Evolutionary conservation across 192 early-diverging fungal genomes (phyloP).

Genomic region (Chytriomyces sp.): DNA sequence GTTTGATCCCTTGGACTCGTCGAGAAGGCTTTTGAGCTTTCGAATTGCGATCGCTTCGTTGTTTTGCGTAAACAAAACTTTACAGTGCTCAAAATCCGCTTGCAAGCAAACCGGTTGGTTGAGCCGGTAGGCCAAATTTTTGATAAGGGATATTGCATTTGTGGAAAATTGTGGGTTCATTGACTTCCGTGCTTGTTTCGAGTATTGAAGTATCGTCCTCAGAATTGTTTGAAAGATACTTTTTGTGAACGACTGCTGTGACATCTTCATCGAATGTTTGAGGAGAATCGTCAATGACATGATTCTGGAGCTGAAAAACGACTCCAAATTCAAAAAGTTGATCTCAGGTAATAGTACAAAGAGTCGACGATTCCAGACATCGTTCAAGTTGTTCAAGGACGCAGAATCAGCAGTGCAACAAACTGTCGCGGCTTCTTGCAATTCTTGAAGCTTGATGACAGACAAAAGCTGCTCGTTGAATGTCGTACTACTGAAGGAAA

Average conservation of each 20-base stretch:
- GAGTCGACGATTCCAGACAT: constrained; percentile 30
- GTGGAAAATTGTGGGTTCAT: constrained; percentile 32
- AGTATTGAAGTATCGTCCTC: constrained; percentile 26
- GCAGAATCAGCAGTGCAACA: not conserved
- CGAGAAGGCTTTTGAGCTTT: constrained; percentile 32
- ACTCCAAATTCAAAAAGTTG: constrained; percentile 35
- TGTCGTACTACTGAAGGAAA: constrained; percentile 18
- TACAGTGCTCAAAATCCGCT: constrained; percentile 31
- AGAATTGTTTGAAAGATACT: constrained; percentile 10
- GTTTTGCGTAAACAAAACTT: constrained; percentile 39
- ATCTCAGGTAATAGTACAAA: constrained; percentile 5
- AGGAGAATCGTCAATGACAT: constrained; percentile 10
- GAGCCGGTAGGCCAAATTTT: constrained; percentile 7
- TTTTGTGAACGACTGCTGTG: constrained; percentile 1
- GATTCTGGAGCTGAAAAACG: constrained; percentile 32
- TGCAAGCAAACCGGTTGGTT: not conserved
- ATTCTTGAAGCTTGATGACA: constrained; percentile 28
- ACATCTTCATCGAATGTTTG: constrained; percentile 4
- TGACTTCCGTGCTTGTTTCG: constrained; percentile 34
- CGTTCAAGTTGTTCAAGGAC: constrained; percentile 10
- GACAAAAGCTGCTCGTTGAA: constrained; percentile 25
- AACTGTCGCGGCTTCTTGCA: not conserved
- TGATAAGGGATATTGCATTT: constrained; percentile 25
- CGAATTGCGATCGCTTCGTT: constrained; percentile 35
- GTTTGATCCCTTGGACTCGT: not conserved